Conservation (phyloP, 805 yeast species). For the Wickerhamiella shivajii region DNA sequence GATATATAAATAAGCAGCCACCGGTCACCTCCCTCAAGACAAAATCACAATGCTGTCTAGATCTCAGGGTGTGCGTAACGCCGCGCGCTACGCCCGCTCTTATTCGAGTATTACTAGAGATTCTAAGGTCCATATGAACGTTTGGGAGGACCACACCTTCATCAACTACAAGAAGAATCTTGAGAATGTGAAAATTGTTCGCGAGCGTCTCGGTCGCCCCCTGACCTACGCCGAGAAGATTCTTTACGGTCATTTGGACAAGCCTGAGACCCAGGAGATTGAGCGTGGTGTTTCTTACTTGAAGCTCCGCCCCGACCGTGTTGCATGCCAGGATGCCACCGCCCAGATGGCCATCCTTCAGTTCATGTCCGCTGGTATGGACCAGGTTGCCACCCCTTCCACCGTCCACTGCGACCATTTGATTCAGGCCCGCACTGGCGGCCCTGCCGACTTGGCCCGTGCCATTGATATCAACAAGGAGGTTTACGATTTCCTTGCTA, state of each 20-base stretch:
- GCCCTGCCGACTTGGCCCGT: slow-evolving; percentile 66
- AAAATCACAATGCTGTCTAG: slow-evolving; percentile 9
- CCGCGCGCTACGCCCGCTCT: slow-evolving; percentile 16
- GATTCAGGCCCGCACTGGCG: slow-evolving; percentile 92
- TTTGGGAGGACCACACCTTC: slow-evolving; percentile 49
- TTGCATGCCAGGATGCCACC: slow-evolving; percentile 98
- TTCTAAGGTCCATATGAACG: slow-evolving; percentile 65
- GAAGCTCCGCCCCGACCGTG: slow-evolving; percentile 93
- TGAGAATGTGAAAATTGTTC: slow-evolving; percentile 76
- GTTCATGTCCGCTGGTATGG: slow-evolving; percentile 91
- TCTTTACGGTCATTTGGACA: slow-evolving; percentile 84
- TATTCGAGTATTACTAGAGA: slow-evolving; percentile 34
- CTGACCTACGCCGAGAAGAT: slow-evolving; percentile 92
- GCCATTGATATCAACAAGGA: slow-evolving; percentile 85
- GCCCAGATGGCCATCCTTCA: slow-evolving; percentile 97
- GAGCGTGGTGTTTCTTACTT: slow-evolving; percentile 81
- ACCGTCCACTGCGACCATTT: slow-evolving; percentile 97
- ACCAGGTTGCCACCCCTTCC: slow-evolving; percentile 83
- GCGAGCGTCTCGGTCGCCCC: slow-evolving; percentile 70
- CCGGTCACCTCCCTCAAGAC: no score
- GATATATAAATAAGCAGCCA: no score
- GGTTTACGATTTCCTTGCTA: slow-evolving; percentile 79
- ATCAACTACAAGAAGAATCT: slow-evolving; percentile 83
- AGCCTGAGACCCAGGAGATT: slow-evolving; percentile 77
- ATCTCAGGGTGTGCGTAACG: slow-evolving; percentile 9